These are phyloP conservation scores for Ambrosia hybrid DNA, from an alignment of 140 eudicot species.

Conservation along the genomic window DNA sequence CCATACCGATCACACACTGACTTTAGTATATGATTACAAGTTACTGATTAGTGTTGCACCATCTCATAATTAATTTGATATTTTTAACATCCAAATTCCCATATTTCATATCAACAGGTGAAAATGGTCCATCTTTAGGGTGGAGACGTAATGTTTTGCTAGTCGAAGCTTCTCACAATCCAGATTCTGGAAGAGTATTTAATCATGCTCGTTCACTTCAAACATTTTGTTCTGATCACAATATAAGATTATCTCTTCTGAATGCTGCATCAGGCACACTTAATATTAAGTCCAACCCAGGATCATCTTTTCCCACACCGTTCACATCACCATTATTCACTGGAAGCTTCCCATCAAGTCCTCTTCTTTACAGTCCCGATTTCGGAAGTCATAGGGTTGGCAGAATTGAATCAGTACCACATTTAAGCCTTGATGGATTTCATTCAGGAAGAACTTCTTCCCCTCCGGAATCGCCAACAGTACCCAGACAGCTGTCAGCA, in stretches of 20 bases:
- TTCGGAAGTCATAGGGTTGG: slow-evolving; percentile 61
- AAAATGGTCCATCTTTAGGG: slow-evolving; percentile 67
- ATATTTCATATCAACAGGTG: slow-evolving; percentile 29
- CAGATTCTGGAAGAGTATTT: slow-evolving; percentile 85
- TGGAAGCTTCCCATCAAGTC: slow-evolving; percentile 97
- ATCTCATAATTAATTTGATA: no score
- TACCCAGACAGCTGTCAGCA: slow-evolving; percentile 60
- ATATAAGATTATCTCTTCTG: slow-evolving; percentile 57
- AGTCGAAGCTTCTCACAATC: slow-evolving; percentile 86
- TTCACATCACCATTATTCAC: slow-evolving; percentile 93
- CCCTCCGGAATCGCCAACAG: slow-evolving; percentile 86
- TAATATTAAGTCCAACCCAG: slow-evolving; percentile 56
- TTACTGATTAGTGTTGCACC: no score
- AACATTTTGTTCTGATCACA: slow-evolving; percentile 65
- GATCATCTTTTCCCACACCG: slow-evolving; percentile 62
- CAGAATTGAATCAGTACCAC: slow-evolving; percentile 86
- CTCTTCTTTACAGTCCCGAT: slow-evolving; percentile 86
- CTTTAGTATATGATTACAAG: no score
- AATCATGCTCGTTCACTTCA: slow-evolving; percentile 91
- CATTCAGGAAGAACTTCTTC: slow-evolving; percentile 73
- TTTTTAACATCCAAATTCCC: no score
- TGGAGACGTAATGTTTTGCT: slow-evolving; percentile 96
- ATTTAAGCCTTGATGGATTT: slow-evolving; percentile 81
- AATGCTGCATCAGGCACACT: slow-evolving; percentile 50
- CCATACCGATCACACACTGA: no score